Conservation (phyloP, 441 rosid species). For the Cnidoscolus chayamansa region DNA sequence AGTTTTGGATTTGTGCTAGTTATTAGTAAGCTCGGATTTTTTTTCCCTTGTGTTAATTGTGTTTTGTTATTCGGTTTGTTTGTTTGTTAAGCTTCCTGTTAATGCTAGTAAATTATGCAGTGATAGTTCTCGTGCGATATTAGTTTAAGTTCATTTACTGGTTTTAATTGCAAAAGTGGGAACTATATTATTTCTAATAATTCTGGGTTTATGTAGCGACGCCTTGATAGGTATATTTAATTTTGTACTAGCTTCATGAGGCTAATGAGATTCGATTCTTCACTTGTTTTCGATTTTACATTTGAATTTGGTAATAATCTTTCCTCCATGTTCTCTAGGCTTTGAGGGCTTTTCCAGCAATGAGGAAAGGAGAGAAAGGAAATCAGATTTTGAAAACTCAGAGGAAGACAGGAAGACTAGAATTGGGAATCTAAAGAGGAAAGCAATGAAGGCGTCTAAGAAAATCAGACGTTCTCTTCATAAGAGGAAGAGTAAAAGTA, state of each 20-base stretch:
- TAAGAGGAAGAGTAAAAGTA: slow-evolving; percentile 60
- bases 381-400: slow-evolving; percentile 84
- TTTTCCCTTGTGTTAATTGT: background rate
- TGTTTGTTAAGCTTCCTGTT: too few relatives aligned
- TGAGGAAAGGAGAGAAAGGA: slow-evolving; percentile 81
- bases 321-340: slow-evolving; percentile 36
- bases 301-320: background rate
- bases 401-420: slow-evolving; percentile 95
- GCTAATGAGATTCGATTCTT: background rate
- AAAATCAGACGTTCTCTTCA: slow-evolving; percentile 80
- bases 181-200: background rate
- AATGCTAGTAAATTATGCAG: background rate
- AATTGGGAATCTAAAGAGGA: slow-evolving; percentile 80
- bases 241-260: background rate
- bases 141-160: background rate
- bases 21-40: background rate
- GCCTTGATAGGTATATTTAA: background rate
- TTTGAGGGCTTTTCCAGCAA: slow-evolving; percentile 74
- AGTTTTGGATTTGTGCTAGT: background rate
- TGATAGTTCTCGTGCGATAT: background rate
- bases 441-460: slow-evolving; percentile 77
- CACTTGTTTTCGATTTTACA: background rate
- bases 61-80: background rate
- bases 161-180: slow-evolving; percentile 4
- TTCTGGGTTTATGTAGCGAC: background rate